Base-by-base conservation (phyloP, 805 yeast genomes). In the Cyberlindnera mycetangii region DNA sequence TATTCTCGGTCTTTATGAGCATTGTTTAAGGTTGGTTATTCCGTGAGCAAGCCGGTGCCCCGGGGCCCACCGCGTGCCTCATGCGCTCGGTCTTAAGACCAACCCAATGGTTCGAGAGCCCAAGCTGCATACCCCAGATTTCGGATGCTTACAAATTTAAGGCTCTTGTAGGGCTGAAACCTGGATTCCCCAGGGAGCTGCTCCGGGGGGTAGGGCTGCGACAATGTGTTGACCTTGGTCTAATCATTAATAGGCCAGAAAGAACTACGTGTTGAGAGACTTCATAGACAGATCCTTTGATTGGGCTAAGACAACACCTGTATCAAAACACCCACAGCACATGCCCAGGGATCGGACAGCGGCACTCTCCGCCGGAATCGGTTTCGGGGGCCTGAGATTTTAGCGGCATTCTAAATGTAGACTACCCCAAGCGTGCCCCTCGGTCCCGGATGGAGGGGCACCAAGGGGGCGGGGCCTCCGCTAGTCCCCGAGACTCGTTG, bases 361-460 rank as follows among this genome's bases (percentile, higher is more conserved):
- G n/a, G n/a, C n/a, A n/a, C n/a, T n/a, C n/a, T n/a, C n/a, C n/a
- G n/a, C n/a, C n/a, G n/a, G n/a, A n/a, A n/a, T n/a, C n/a, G n/a
- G n/a, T n/a, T n/a, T n/a, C n/a, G n/a, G n/a, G n/a, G n/a, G n/a
- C n/a, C n/a, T n/a, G n/a, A n/a, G n/a, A n/a, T 22, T 22, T 22
- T 22, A 10, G n/a, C 12, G 28, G 28, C 28, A n/a, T 32, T 20
- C 15, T 14, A 9, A 7, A 7, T 30, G 7, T 18, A 21, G 20
- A 10, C 19, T 42, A 45, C 52, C 49, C 49, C 52, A 48, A 48
- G 16, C 2, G 30, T 45, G 49, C 44, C 52, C 52, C 52, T 42
- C 52, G 19, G 24, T 31, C 42, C 39, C 33, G 40, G 42, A 19
- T 15, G 16, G 50, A 24, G 44, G 50, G 47, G 46, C 39, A 8